A percentile compares a stretch with the other conserved stretches of the same genome.
Conservation (phyloP, 257 asterid species). For the Solanum paucissectum region DNA sequence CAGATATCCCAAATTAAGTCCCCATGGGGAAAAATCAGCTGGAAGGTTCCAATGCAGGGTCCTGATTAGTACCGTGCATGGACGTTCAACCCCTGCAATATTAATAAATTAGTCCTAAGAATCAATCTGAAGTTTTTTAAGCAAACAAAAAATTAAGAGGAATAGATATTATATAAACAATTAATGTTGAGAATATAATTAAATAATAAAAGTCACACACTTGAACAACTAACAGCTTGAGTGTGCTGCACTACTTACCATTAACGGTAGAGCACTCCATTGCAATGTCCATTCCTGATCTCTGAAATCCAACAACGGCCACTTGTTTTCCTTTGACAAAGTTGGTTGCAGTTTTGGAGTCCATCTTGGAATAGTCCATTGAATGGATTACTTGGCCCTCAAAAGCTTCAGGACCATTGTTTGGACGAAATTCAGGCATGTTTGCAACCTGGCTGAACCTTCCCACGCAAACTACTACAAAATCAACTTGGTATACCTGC, state of each 20-base stretch:
- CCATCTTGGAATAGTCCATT: constrained; percentile 34
- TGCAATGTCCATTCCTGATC: constrained; percentile 40
- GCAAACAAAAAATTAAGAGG: background rate
- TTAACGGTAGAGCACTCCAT: constrained; percentile 27
- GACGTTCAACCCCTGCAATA: constrained; percentile 23
- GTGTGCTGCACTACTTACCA: constrained; percentile 4
- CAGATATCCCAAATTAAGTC: constrained; percentile 19
- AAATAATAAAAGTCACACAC: no score
- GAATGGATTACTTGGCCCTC: constrained; percentile 33
- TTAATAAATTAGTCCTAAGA: background rate
- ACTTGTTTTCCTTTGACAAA: constrained; percentile 22
- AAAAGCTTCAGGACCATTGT: constrained; percentile 27
- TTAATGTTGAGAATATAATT: no score
- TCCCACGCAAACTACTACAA: constrained; percentile 31
- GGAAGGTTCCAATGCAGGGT: constrained; percentile 39
- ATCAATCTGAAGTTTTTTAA: no score
- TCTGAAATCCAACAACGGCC: constrained; percentile 38
- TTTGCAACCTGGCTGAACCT: constrained; percentile 28
- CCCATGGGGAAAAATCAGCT: constrained; percentile 26
- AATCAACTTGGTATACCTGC: constrained; percentile 29
- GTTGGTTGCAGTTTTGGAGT: constrained; percentile 10
- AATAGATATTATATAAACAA: no score
- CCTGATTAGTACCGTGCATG: constrained; percentile 38
- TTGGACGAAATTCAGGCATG: constrained; percentile 31
- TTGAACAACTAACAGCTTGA: no score